Evolutionary conservation across 2,329 filamentous ascomycete species (phyloP), one percentile per base, ranked within the genome.

Genomic region (Bretziella fagacearum): DNA sequence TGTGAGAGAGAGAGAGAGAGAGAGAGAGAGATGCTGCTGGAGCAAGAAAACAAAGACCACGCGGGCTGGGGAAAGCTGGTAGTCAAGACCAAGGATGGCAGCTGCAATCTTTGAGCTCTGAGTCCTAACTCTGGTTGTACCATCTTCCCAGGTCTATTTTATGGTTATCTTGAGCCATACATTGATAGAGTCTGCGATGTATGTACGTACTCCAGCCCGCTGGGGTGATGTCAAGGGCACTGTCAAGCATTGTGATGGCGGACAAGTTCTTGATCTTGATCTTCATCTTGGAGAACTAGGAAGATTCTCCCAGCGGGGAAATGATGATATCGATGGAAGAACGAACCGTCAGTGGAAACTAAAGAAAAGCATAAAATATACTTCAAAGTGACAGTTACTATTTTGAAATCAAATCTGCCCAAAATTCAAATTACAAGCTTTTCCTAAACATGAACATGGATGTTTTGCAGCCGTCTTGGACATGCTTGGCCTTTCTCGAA

Each of bases 1-100:
- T n/a, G n/a, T n/a, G n/a, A n/a, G n/a, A n/a, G n/a, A n/a, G n/a
- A n/a, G n/a, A n/a, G n/a, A n/a, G n/a, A n/a, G n/a, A n/a, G n/a
- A n/a, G n/a, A n/a, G n/a, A n/a, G n/a, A n/a, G n/a, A 56, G 25
- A 56, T 58, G 39, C 61, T 77, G n/a, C 55, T 57, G 36, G 59
- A 58, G 22, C 71, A 75, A 57, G 63, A 64, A 36, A 55, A 56
- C 15, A 53, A 51, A 15, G 71, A 74, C 55, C 62, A 66, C 39
- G 62, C 63, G 3, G 68, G 66, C 36, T 77, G 73, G 73, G 65
- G 63, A 48, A 62, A 63, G 55, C 64, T 77, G 29, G 62, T 74
- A 37, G 57, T 74, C 27, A 62, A 63, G 48, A 60, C 58, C 10
- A 33, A 56, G 22, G 56, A 59, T 33, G 65, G 63, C 43, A 49